phyloP scores from a whole-genome alignment of 441 rosid species.

The Gossypium gossypioides region DNA sequence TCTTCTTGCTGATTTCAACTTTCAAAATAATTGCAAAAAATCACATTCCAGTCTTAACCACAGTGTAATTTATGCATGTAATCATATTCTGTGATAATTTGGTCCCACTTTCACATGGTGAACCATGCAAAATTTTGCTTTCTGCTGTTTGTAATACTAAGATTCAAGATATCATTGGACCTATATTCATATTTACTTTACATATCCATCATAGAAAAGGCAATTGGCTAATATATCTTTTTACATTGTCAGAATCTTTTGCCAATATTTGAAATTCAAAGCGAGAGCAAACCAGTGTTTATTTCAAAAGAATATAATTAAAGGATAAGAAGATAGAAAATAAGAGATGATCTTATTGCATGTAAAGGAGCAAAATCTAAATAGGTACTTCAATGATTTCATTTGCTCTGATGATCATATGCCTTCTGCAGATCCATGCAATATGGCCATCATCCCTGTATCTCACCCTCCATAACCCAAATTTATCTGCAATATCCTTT shows the following conservation, averaged over 20 bases:
- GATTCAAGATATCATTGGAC: not conserved
- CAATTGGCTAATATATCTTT: not conserved
- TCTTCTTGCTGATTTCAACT: slow-evolving; percentile 20
- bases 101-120: slow-evolving; percentile 28
- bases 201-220: not conserved
- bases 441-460: slow-evolving; percentile 76
- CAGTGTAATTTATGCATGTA: slow-evolving; percentile 27
- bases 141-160: slow-evolving; percentile 1
- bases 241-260: not conserved
- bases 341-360: not conserved
- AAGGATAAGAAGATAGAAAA: not conserved
- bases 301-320: not conserved
- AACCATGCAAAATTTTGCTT: slow-evolving; percentile 16
- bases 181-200: not conserved
- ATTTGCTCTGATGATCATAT: slow-evolving; percentile 57
- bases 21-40: slow-evolving; percentile 26
- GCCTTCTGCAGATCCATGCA: slow-evolving; percentile 91
- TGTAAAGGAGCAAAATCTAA: slow-evolving; percentile 26
- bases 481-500: slow-evolving; percentile 80
- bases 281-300: not conserved
- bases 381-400: slow-evolving; percentile 75
- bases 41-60: slow-evolving; percentile 20
- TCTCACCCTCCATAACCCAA: slow-evolving; percentile 82
- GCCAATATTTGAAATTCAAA: not conserved
- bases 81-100: slow-evolving; percentile 15